phyloP scores from a whole-genome alignment of 768 basidiomycete species.

The Mycena metata region DNA sequence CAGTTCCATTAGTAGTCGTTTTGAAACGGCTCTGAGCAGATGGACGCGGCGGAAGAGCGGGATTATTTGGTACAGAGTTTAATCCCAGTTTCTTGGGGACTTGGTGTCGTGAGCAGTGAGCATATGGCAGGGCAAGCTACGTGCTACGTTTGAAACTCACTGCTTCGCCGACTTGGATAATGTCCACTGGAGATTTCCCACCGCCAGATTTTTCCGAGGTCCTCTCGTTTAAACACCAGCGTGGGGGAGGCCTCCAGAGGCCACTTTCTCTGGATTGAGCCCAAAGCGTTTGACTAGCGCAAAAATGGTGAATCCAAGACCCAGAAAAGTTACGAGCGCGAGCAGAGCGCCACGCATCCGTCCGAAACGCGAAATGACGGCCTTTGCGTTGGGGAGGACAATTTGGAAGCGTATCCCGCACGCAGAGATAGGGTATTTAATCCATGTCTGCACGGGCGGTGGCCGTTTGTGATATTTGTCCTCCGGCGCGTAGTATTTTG shows the following conservation, averaged over 20 bases:
- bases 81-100: conserved; percentile 80
- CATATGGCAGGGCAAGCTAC: conserved; percentile 4
- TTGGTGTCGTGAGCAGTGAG: conserved; percentile 45
- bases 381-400: conserved; percentile 26
- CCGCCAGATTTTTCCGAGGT: conserved; percentile 91
- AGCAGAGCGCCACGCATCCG: conserved; percentile 65
- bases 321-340: conserved; percentile 61
- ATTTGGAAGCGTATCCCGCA: conserved; percentile 24
- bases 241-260: conserved; percentile 74
- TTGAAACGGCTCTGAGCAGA: conserved; percentile 60
- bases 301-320: conserved; percentile 67
- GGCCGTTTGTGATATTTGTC: conserved; percentile 33
- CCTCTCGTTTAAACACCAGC: conserved; percentile 80
- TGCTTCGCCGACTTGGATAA: conserved; percentile 84
- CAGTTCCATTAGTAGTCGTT: conserved; percentile 76
- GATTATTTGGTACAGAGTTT: conserved; percentile 71
- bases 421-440: conserved; percentile 22
- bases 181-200: conserved; percentile 97
- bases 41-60: conserved; percentile 73
- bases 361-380: conserved; percentile 23
- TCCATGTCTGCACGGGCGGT: conserved; percentile 28
- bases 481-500: conserved; percentile 28
- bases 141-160: conserved; percentile 68
- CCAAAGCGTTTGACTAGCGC: conserved; percentile 73
- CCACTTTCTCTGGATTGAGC: conserved; percentile 73